Evolutionary conservation across 441 rosid genomes (phyloP).

Genomic region (Euphorbia schlechtendalii): DNA sequence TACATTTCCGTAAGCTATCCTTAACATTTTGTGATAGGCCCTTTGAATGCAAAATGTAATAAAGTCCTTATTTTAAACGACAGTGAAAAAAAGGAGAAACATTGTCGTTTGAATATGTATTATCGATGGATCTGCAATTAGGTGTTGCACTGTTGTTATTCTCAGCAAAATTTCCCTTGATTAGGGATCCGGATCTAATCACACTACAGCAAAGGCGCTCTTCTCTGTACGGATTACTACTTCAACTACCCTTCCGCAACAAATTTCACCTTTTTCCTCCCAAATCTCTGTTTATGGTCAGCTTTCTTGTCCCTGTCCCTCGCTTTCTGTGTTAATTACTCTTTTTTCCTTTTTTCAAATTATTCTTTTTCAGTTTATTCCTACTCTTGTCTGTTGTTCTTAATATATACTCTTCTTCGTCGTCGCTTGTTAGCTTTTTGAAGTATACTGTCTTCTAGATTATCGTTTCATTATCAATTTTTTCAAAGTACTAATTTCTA

Average conservation of each 20-base stretch:
- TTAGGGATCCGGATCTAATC: not conserved
- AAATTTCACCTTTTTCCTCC: conserved; percentile 1
- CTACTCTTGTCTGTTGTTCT: not conserved
- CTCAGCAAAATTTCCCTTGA: not conserved
- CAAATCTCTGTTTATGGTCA: conserved; percentile 6
- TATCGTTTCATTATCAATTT: not conserved
- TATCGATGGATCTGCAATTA: not conserved
- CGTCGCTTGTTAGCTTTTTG: not conserved
- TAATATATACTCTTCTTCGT: not conserved
- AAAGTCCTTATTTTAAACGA: too few relatives aligned
- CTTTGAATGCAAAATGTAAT: too few relatives aligned
- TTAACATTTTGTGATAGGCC: too few relatives aligned
- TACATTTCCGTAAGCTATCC: too few relatives aligned
- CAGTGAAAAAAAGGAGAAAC: not conserved
- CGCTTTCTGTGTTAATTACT: not conserved
- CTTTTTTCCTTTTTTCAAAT: not conserved
- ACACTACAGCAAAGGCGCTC: not conserved
- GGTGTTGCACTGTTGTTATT: not conserved
- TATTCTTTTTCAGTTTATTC: not conserved
- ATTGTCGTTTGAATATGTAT: not conserved
- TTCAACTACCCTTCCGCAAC: not conserved
- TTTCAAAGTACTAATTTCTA: not conserved
- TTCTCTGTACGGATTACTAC: conserved; percentile 7
- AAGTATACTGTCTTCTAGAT: not conserved
- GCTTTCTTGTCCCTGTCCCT: not conserved